These are phyloP conservation scores for Wickerhamiella cacticola DNA, from an alignment of 805 yeast genomes.

Conservation along the genomic window DNA sequence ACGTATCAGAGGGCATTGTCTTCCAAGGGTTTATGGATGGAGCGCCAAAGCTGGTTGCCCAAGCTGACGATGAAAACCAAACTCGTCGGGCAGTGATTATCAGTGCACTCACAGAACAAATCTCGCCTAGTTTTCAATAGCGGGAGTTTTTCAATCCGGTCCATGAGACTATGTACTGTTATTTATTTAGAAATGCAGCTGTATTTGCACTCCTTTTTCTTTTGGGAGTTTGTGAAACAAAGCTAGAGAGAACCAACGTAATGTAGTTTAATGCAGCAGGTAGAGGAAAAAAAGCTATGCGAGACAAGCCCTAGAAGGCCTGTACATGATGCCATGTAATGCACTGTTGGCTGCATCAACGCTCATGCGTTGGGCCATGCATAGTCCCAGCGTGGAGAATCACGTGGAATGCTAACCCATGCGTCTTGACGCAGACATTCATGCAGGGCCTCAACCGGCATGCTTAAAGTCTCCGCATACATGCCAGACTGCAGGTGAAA, in stretches of 20 bases:
- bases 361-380: neutral
- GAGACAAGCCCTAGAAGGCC: too few relatives aligned
- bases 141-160: neutral
- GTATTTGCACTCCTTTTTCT: neutral
- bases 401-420: neutral
- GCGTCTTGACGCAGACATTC: neutral
- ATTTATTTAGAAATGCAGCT: neutral
- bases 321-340: neutral
- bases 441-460: neutral
- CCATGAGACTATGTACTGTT: neutral
- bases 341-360: neutral
- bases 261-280: too few relatives aligned
- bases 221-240: neutral
- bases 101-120: slow-evolving; percentile 22
- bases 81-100: slow-evolving; percentile 23
- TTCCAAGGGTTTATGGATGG: slow-evolving; percentile 16
- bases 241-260: too few relatives aligned
- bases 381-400: neutral
- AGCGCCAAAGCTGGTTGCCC: slow-evolving; percentile 18
- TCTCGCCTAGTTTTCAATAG: slow-evolving; percentile 6
- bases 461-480: slow-evolving; percentile 40
- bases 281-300: too few relatives aligned
- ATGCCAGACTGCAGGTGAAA: slow-evolving; percentile 82
- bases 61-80: slow-evolving; percentile 19
- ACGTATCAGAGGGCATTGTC: slow-evolving; percentile 23